These are phyloP conservation scores for Fraxinus sp. DNA, from an alignment of 305 asterid genomes.

Conservation along the genomic window DNA sequence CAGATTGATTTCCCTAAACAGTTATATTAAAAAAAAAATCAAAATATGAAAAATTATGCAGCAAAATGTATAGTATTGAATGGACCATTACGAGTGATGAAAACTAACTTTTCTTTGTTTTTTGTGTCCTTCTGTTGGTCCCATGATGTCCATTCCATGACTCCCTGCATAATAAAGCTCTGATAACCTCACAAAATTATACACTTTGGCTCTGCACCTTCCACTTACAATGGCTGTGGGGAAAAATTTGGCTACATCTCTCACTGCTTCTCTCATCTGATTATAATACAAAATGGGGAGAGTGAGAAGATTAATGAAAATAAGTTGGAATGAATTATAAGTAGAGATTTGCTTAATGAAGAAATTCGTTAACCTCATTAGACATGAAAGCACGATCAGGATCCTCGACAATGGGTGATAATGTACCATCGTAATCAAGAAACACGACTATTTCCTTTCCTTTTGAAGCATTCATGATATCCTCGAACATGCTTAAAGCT, in stretches of 20 bases:
- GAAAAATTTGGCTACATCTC: slow-evolving; percentile 59
- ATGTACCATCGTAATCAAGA: slow-evolving; percentile 87
- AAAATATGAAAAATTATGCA: neutral
- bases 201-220: slow-evolving; percentile 79
- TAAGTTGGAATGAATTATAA: neutral
- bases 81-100: neutral
- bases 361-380: slow-evolving; percentile 40
- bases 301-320: neutral
- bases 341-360: neutral
- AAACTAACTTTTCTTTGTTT: slow-evolving; percentile 39
- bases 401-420: slow-evolving; percentile 85
- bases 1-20: slow-evolving; percentile 39
- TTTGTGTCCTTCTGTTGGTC: slow-evolving; percentile 60
- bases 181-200: slow-evolving; percentile 59
- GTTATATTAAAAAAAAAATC: slow-evolving; percentile 10
- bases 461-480: slow-evolving; percentile 45
- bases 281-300: neutral
- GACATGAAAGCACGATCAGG: slow-evolving; percentile 90
- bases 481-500: slow-evolving; percentile 69
- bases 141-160: slow-evolving; percentile 98
- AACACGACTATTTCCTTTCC: slow-evolving; percentile 81
- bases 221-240: slow-evolving; percentile 94
- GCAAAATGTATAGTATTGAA: neutral
- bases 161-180: slow-evolving; percentile 96
- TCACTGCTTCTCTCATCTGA: slow-evolving; percentile 81